A percentile compares a stretch with the other conserved stretches of the same genome.
These are phyloP conservation scores for Carnegiea gigantea DNA, from an alignment of 179 eudicot genomes.

Conservation along the genomic window DNA sequence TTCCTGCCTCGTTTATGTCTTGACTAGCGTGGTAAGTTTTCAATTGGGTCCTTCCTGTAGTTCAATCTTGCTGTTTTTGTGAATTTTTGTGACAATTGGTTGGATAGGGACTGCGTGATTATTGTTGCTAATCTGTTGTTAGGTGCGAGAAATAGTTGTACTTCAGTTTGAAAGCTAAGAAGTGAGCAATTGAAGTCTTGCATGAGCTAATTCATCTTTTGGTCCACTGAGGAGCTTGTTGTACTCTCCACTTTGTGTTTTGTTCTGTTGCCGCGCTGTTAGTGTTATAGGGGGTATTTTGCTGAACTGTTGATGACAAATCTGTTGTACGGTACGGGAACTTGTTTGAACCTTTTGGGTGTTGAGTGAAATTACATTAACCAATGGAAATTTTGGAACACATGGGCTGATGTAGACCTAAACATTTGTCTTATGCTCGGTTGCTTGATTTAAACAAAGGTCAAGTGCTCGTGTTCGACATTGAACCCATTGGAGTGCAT, in stretches of 20 bases:
- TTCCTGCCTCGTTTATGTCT: constrained; percentile 78
- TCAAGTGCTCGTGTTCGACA: no score
- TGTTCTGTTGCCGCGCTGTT: not conserved
- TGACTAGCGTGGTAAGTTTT: constrained; percentile 72
- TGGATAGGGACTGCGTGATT: not conserved
- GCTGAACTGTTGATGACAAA: not conserved
- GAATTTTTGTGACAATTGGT: not conserved
- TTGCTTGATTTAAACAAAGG: not conserved
- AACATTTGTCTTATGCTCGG: not conserved
- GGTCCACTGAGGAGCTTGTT: not conserved
- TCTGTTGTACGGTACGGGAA: not conserved
- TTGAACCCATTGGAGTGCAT: not conserved
- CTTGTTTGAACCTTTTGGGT: not conserved
- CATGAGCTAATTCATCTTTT: not conserved
- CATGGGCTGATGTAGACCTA: not conserved
- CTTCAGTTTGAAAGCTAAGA: not conserved
- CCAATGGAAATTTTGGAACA: no score
- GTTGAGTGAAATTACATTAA: not conserved
- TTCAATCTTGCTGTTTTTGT: not conserved
- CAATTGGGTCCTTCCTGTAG: not conserved
- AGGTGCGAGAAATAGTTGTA: not conserved
- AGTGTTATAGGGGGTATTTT: not conserved
- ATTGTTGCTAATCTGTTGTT: constrained; percentile 10
- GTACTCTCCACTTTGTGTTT: not conserved
- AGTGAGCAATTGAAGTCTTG: not conserved